phyloP scores from a whole-genome alignment of 202 grass and related monocot species.

The Saccharum hybrid region DNA sequence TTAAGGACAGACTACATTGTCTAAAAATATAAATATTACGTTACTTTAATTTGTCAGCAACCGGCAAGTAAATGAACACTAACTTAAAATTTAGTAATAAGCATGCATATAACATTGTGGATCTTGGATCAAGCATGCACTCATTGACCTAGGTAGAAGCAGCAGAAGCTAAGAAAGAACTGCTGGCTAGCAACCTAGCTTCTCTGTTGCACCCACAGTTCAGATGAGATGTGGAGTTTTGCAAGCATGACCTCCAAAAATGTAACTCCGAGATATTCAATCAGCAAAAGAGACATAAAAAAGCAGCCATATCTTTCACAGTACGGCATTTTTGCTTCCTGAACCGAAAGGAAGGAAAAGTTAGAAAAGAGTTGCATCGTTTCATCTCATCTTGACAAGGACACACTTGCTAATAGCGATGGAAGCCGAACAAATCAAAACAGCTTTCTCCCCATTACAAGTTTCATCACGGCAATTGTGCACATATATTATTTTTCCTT shows the following conservation, averaged over 20 bases:
- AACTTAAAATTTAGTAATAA: background rate
- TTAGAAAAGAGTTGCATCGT: constrained; percentile 25
- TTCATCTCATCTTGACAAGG: constrained; percentile 58
- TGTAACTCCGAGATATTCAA: background rate
- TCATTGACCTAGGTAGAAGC: background rate
- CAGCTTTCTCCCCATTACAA: constrained; percentile 27
- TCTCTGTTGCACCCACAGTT: constrained; percentile 10
- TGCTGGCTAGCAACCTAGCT: background rate
- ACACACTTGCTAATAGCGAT: constrained; percentile 45
- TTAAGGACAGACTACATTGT: background rate
- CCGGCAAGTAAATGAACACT: background rate
- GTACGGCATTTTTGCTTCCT: constrained; percentile 38
- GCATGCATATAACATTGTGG: background rate
- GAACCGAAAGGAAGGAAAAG: constrained; percentile 34
- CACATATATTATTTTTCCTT: background rate
- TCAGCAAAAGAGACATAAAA: constrained; percentile 8
- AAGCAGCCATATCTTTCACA: constrained; percentile 33
- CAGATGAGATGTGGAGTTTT: background rate
- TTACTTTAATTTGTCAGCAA: background rate
- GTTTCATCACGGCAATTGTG: constrained; percentile 10
- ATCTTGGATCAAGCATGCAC: background rate
- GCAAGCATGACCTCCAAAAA: background rate
- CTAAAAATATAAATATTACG: background rate
- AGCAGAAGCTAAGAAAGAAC: background rate
- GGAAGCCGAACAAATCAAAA: constrained; percentile 43